Base-by-base conservation (phyloP, 2,329 filamentous ascomycete species). In the Trichoderma atroviride region DNA sequence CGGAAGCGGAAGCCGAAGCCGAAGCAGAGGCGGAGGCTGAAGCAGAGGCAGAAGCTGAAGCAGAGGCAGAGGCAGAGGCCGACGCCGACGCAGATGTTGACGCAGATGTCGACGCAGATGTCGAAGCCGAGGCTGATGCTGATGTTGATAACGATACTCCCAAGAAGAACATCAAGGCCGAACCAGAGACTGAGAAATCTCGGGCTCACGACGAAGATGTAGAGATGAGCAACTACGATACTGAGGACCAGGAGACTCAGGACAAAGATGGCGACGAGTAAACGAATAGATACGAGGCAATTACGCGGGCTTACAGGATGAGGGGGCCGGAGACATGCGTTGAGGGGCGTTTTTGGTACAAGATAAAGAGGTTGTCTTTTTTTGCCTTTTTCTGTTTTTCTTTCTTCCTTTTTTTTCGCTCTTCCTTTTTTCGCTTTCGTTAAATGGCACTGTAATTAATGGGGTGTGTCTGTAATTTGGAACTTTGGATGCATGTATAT, bases 181-280 rank as follows among this genome's bases (percentile, higher is more conserved):
- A 77, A 14, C 74, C 73, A 13, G 73, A 78, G 68, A 68, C 73
- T 56, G 69, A 74, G 43, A 80, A 78, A 72, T 72, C 75, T 13
- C 75, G 75, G 31, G 75, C 79, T 40, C 80, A 83, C 66, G 82
- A 84, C n/a, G 82, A 85, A 67, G 83, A 85, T 70, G 80, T 84
- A 5, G 83, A 85, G 73, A 85, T 85, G 83, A 77, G 74, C 16
- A 82, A 84, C 65, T 81, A 82, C 69, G 83, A 85, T 57, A 82
- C 81, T 2, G 80, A 82, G 65, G 80, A 81, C 52, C 78, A 81
- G 68, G 79, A 80, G 29, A 76, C 76, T 22, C 78, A 78, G 64
- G 77, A 78, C 7, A 79, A 78, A 69, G 79, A 79, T 62, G 75
- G 73, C 9, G 78, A 79, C 9, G 78, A 79, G 55, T 79, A 75